Evolutionary conservation across 176 grass and related monocot genomes (phyloP), one percentile per base, ranked within the genome.

Genomic region (Saccharum officinarum): DNA sequence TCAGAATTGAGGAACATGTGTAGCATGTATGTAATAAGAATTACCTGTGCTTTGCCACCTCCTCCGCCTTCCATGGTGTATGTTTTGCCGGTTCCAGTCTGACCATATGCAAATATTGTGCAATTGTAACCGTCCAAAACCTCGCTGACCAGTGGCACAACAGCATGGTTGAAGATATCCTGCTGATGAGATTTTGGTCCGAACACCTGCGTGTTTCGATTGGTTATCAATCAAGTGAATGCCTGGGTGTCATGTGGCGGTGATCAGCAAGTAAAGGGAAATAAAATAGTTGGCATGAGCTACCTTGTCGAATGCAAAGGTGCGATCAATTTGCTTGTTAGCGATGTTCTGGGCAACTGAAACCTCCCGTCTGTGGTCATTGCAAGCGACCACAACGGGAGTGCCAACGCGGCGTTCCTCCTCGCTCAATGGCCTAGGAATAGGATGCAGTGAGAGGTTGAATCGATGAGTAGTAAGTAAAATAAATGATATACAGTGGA

Each of bases 51-150:
- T 80, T 92, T 94, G 50, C 65, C 76, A 20, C 92, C 92, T 30
- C 92, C 92, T 88, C 87, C 92, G 70, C 94, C 94, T 89, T 97
- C 94, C 94, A 97, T 97, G 2, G 94, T 94, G 77, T 97, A 97
- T 23, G 94, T 97, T 88, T 97, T 94, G 31, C 94, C 92, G 18
- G 92, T 94, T 64, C 94, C 94, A 2, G 94, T 97, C 55, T 97
- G 92, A 1, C 94, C 94, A 54, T 97, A 97, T 25, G 94, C 94
- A 92, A 97, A 97, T 46, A 97, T 90, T 17, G 94, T 97, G 77
- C 94, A 94, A 40, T 97, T 94, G 73, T 45, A 45, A 12, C 42
- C 42, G 2, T 45, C 42, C 10, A 45, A 45, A 45, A 97, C 94
- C 89, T 97, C 92, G 42, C 82, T 94, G 10, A 97, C 90, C 69